Conservation (phyloP, 2,329 filamentous ascomycete genomes). For the Periconia sp. region DNA sequence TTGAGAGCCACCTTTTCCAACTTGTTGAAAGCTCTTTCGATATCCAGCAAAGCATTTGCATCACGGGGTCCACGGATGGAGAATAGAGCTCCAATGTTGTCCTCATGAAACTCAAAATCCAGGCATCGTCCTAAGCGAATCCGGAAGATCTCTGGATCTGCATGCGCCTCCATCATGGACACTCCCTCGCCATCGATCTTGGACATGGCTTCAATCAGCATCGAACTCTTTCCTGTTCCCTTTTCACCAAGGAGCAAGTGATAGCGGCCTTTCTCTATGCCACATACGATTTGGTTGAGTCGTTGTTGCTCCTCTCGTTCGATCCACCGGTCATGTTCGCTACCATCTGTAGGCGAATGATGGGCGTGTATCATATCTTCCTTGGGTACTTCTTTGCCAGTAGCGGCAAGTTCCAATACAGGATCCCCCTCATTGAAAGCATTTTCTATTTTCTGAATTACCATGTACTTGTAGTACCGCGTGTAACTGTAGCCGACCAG, state of each 20-base stretch:
- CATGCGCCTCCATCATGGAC: conserved; percentile 95
- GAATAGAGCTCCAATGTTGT: conserved; percentile 96
- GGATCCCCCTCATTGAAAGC: conserved; percentile 93
- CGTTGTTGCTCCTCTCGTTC: conserved; percentile 76
- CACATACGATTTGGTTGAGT: conserved; percentile 81
- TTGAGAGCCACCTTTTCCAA: conserved; percentile 89
- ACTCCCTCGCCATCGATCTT: conserved; percentile 87
- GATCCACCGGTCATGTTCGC: conserved; percentile 73
- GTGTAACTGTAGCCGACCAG: conserved; percentile 51
- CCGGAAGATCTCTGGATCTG: conserved; percentile 92
- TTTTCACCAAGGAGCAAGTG: conserved; percentile 93
- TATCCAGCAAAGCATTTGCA: conserved; percentile 87
- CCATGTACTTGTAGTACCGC: conserved; percentile 77
- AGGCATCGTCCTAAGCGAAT: conserved; percentile 89
- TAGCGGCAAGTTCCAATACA: conserved; percentile 67
- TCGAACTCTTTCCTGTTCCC: conserved; percentile 93
- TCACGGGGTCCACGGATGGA: conserved; percentile 91
- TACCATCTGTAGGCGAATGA: conserved; percentile 45
- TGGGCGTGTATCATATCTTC: conserved; percentile 22
- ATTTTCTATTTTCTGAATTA: conserved; percentile 88
- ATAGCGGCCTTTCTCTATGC: conserved; percentile 76
- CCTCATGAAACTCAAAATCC: conserved; percentile 96
- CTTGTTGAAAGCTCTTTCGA: conserved; percentile 96
- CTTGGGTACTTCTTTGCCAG: conserved; percentile 36
- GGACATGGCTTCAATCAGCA: conserved; percentile 94